phyloP scores from a whole-genome alignment of 2,329 filamentous ascomycete genomes.

The Colletotrichum godetiae region DNA sequence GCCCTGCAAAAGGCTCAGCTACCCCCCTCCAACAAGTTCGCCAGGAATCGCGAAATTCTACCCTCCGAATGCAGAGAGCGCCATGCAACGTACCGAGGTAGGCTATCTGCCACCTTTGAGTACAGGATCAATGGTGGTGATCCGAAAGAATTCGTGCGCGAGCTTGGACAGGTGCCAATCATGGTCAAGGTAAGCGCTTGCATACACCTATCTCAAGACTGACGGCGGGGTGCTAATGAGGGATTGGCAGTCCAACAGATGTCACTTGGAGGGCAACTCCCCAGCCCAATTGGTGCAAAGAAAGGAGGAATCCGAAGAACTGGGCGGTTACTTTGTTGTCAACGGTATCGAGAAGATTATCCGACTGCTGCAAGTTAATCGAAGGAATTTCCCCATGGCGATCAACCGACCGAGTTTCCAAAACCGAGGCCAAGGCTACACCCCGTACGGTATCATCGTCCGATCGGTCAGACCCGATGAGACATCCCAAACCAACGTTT shows the following conservation, averaged over 20 bases:
- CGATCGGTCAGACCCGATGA: conserved; percentile 96
- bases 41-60: conserved; percentile 84
- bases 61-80: conserved; percentile 95
- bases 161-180: conserved; percentile 89
- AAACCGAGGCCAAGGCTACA: conserved; percentile 88
- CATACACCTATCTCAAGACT: not conserved
- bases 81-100: conserved; percentile 90
- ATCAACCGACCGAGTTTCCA: conserved; percentile 92
- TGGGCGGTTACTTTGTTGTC: conserved; percentile 96
- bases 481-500: conserved; percentile 95
- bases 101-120: conserved; percentile 84
- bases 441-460: conserved; percentile 89
- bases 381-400: conserved; percentile 94
- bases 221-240: conserved; percentile 40
- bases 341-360: conserved; percentile 98
- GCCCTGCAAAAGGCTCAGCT: conserved; percentile 85
- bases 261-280: conserved; percentile 87
- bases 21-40: conserved; percentile 85
- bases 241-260: conserved; percentile 79
- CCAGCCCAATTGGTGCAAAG: conserved; percentile 84
- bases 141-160: conserved; percentile 82
- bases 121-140: conserved; percentile 90
- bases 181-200: conserved; percentile 81
- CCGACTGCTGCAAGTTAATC: conserved; percentile 88
- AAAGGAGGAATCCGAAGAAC: conserved; percentile 95